phyloP scores from a whole-genome alignment of 1,139 yeast species.

The Yamadazyma trypodendri region DNA sequence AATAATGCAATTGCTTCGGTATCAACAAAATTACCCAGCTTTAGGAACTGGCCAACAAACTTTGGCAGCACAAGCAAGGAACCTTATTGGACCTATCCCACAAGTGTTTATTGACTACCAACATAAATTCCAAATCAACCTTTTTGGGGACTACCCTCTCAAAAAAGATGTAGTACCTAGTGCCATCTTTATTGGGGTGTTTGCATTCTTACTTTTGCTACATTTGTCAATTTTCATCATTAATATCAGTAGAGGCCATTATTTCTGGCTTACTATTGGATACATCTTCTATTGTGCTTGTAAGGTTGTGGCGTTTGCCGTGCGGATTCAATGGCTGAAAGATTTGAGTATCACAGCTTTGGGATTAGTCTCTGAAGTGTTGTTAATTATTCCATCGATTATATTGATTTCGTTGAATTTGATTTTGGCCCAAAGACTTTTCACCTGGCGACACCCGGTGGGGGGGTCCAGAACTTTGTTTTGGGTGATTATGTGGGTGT shows the following conservation, averaged over 20 bases:
- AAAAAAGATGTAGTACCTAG: conserved; percentile 31
- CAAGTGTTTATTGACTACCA: conserved; percentile 15
- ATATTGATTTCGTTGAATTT: conserved; percentile 58
- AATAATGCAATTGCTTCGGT: conserved; percentile 28
- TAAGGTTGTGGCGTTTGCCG: conserved; percentile 32
- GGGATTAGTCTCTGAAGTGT: conserved; percentile 63
- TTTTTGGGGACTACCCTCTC: conserved; percentile 40
- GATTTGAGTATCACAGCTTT: conserved; percentile 33
- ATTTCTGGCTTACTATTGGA: conserved; percentile 34
- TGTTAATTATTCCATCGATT: conserved; percentile 57
- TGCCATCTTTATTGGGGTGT: conserved; percentile 32
- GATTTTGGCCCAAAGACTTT: conserved; percentile 71
- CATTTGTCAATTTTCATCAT: conserved; percentile 30
- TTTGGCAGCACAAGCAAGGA: conserved; percentile 15
- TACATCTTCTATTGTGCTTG: conserved; percentile 33
- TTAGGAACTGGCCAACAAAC: conserved; percentile 18
- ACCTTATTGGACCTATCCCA: conserved; percentile 16
- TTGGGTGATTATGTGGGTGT: conserved; percentile 51
- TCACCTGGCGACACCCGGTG: conserved; percentile 82
- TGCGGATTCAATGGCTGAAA: conserved; percentile 32
- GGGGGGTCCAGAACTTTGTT: conserved; percentile 60
- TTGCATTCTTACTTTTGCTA: conserved; percentile 25
- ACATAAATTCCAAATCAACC: conserved; percentile 16
- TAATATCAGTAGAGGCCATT: conserved; percentile 37
- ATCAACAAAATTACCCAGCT: conserved; percentile 21